A percentile compares a stretch with the other conserved stretches of the same genome.
Evolutionary conservation across 139 green algal genomes (phyloP).

Genomic region (Haematococcus sp.): DNA sequence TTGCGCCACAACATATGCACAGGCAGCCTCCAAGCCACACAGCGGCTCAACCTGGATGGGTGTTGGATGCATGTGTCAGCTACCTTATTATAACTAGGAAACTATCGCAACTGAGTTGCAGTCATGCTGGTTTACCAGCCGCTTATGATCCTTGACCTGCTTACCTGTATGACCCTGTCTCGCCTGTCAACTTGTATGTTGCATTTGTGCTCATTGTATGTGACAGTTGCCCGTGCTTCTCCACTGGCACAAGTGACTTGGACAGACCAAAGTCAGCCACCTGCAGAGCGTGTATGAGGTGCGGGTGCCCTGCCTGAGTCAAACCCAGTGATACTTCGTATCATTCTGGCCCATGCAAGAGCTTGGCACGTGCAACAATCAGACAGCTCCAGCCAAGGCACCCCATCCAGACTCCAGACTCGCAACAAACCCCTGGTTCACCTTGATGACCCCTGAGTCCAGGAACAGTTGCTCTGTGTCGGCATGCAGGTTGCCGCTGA

Average conservation of each 20-base stretch:
- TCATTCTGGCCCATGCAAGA: too few relatives aligned
- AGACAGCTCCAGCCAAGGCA: too few relatives aligned
- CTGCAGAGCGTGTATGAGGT: neutral
- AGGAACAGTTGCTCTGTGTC: slow-evolving; percentile 68
- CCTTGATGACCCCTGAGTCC: slow-evolving; percentile 70
- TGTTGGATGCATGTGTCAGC: too few relatives aligned
- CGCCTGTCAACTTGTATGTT: slow-evolving; percentile 79
- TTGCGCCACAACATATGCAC: neutral
- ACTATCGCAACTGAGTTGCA: too few relatives aligned
- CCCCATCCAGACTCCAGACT: too few relatives aligned
- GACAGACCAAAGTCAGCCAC: slow-evolving; percentile 35
- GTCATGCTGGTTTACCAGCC: too few relatives aligned
- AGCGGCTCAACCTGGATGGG: neutral
- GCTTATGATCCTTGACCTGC: too few relatives aligned
- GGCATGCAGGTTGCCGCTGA: slow-evolving; percentile 64
- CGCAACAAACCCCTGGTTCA: too few relatives aligned
- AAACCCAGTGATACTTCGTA: too few relatives aligned
- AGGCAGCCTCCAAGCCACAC: neutral
- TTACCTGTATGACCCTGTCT: slow-evolving; percentile 74
- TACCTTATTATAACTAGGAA: too few relatives aligned
- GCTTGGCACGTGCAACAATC: too few relatives aligned
- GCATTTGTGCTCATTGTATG: slow-evolving; percentile 30
- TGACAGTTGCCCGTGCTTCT: slow-evolving; percentile 37
- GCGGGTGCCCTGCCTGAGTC: neutral
- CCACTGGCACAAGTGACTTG: slow-evolving; percentile 51